Evolutionary conservation across 208 protist species (phyloP), one percentile per base, ranked within the genome.

Genomic region (Kentomonas sorsogonicus): DNA sequence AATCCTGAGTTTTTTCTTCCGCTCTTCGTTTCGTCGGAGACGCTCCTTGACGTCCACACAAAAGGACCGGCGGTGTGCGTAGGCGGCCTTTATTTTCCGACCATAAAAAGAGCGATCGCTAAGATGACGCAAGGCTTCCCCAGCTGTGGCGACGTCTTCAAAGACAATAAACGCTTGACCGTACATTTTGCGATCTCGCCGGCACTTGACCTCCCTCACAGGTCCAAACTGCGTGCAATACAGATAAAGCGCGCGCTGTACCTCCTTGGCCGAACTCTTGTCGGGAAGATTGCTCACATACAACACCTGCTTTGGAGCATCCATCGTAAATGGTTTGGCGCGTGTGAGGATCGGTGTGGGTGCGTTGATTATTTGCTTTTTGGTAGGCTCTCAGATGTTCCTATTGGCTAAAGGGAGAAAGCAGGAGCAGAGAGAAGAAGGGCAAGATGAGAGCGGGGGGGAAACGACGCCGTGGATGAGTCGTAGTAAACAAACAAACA

Each of bases 81-180:
- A 89, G 54, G 88, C 91, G 3, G 69, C 87, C 51, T 94, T 80
- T 20, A 91, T 73, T 26, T 72, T 72, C 7, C 76, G 68, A 9
- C 76, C 79, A 40, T 94, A 94, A 51, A 94, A 94, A 26, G 59
- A 33, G 11, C 75, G 69, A 23, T 85, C 79, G 62, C 91, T 67
- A 39, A 94, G 25, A 26, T 74, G 75, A 20, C 76, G 74, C 2
- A 78, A 70, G 6, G 81, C 83, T 10, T 64, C 87, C 1, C 80
- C 90, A 23, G 87, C 87, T 13, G 83, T 94, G 41, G 79, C 80
- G 3, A 94, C 80, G 54, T 94, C 87, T 26, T 74, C 73, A 52
- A 94, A 94, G 22, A 91, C 80, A 34, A 94, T 74, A 77, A 94
- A 94, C 2, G 81, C 87, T 60, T 94, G 87, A 0, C 87, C 87